These are phyloP conservation scores for Irpex sp. DNA, from an alignment of 1,284 basidiomycete species.

Conservation along the genomic window DNA sequence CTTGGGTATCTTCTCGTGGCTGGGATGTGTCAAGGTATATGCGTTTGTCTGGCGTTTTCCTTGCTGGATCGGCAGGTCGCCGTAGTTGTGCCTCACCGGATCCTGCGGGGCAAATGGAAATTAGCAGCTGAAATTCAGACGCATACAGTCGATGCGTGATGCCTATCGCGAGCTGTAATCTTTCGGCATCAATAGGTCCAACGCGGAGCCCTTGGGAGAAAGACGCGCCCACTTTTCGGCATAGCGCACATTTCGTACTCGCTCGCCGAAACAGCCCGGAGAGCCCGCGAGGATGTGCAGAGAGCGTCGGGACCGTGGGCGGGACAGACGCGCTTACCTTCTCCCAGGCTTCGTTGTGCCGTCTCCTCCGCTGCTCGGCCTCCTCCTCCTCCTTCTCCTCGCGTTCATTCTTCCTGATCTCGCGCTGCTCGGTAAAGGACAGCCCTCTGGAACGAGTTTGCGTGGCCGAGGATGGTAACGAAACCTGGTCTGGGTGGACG, in stretches of 20 bases:
- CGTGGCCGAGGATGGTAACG: conserved; percentile 1
- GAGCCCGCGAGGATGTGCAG: background rate
- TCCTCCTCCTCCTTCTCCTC: conserved; percentile 21
- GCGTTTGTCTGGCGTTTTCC: conserved; percentile 13
- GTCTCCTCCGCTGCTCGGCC: conserved; percentile 27
- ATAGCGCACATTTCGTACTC: background rate
- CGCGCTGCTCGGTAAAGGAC: conserved; percentile 24
- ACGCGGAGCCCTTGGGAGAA: background rate
- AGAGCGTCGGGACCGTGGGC: background rate
- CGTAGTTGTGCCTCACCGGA: conserved; percentile 58
- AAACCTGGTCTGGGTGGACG: conserved; percentile 9
- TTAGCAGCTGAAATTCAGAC: background rate
- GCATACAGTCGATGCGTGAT: background rate
- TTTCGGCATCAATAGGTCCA: background rate
- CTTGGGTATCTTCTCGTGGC: conserved; percentile 21
- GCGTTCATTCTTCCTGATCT: conserved; percentile 17
- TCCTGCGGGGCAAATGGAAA: conserved; percentile 31
- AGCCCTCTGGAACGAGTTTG: conserved; percentile 3
- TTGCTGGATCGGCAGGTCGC: conserved; percentile 50
- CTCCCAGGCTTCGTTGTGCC: conserved; percentile 42
- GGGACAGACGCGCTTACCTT: conserved; percentile 28
- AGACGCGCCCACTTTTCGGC: background rate
- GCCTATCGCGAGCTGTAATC: background rate
- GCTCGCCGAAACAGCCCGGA: background rate
- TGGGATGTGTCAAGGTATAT: background rate